These are phyloP conservation scores for Sphagnum fallax DNA, from an alignment of 228 moss, liverwort and hornwort genomes.

Conservation along the genomic window DNA sequence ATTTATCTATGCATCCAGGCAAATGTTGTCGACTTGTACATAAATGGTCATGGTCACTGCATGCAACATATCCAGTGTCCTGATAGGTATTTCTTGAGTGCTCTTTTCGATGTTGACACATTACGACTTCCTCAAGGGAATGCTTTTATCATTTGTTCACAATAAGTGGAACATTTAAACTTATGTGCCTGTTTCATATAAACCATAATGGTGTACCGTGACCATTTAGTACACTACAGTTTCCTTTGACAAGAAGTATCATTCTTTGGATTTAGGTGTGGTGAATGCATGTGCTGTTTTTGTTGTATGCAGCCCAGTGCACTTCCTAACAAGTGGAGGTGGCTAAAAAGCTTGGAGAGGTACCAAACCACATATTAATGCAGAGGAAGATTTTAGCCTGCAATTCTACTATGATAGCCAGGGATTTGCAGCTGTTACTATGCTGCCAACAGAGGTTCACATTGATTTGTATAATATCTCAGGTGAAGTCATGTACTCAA, in stretches of 20 bases:
- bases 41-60: constrained; percentile 45
- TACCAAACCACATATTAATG: not conserved
- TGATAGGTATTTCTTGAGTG: constrained; percentile 17
- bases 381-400: constrained; percentile 4
- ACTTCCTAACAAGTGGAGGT: constrained; percentile 40
- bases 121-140: too few species aligned
- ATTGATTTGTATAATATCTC: constrained; percentile 22
- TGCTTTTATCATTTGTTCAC: too few species aligned
- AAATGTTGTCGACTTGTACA: constrained; percentile 29
- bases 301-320: constrained; percentile 22
- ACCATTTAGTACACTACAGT: too few species aligned
- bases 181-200: too few species aligned
- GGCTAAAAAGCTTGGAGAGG: constrained; percentile 43
- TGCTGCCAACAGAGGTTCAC: constrained; percentile 7
- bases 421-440: constrained; percentile 35
- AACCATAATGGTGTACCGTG: too few species aligned
- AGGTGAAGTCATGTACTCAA: constrained; percentile 20
- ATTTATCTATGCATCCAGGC: constrained; percentile 12
- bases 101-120: too few species aligned
- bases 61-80: constrained; percentile 30
- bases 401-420: constrained; percentile 37
- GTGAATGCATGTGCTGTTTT: too few species aligned
- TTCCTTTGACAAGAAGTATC: too few species aligned
- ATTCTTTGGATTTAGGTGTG: too few species aligned
- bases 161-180: too few species aligned